Evolutionary conservation across 2,329 filamentous ascomycete genomes (phyloP).

Genomic region (Gnomoniopsis sp.): DNA sequence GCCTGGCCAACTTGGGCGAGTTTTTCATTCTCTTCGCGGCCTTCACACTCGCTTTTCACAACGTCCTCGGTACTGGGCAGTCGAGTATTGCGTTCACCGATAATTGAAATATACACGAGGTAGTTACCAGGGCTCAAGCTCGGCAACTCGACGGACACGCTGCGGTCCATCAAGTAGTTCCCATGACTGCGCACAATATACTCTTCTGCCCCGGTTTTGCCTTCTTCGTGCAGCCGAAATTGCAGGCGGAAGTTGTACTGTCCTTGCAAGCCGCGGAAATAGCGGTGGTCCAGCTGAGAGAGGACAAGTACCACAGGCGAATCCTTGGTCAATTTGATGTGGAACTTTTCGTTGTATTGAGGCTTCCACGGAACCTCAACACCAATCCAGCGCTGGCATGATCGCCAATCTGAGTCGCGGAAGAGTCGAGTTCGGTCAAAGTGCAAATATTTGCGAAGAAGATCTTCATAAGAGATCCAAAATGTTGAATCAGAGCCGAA

Average conservation of each 20-base stretch:
- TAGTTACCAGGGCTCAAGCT: conserved; percentile 73
- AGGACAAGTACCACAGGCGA: conserved; percentile 54
- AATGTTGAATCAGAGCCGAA: conserved; percentile 74
- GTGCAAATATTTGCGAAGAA: conserved; percentile 55
- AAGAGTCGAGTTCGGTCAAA: conserved; percentile 59
- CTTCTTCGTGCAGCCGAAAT: conserved; percentile 49
- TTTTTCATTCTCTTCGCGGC: conserved; percentile 71
- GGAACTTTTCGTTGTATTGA: conserved; percentile 55
- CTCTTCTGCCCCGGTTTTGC: conserved; percentile 41
- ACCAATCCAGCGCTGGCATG: conserved; percentile 38
- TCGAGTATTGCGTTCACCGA: conserved; percentile 56
- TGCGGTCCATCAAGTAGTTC: conserved; percentile 63
- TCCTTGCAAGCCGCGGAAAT: conserved; percentile 54
- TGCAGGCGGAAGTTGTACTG: conserved; percentile 53
- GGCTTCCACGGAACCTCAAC: conserved; percentile 52
- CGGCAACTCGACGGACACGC: conserved; percentile 70
- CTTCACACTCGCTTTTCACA: conserved; percentile 60
- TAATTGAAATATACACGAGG: conserved; percentile 71
- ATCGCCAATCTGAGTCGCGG: conserved; percentile 51
- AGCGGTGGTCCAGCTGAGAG: conserved; percentile 55
- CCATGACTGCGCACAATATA: conserved; percentile 53
- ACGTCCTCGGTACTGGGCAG: conserved; percentile 60
- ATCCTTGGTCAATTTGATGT: conserved; percentile 44
- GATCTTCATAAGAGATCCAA: conserved; percentile 57
- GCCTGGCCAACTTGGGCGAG: conserved; percentile 66